Percentiles rank a stretch among this genome's conserved stretches.
These are phyloP conservation scores for Colletotrichum australisinense DNA, from an alignment of 2,329 filamentous ascomycete species.

Conservation along the genomic window DNA sequence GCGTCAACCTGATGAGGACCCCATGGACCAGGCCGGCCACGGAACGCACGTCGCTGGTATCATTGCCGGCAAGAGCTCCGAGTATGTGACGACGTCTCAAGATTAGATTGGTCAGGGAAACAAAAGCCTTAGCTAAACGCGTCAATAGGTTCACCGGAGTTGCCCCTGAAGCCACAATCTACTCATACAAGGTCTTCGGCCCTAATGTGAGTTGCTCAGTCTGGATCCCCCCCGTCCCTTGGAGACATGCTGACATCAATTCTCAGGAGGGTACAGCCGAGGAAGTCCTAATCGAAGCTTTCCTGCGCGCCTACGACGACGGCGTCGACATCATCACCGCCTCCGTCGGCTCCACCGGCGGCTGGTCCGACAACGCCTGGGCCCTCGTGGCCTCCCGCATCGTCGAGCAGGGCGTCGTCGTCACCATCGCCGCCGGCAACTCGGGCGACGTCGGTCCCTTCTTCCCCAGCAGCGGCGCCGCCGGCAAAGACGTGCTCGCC, in stretches of 20 bases:
- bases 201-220: neutral
- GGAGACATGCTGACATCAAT: neutral
- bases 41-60: constrained; percentile 48
- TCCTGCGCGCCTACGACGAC: constrained; percentile 31
- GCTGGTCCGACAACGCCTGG: constrained; percentile 54
- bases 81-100: neutral
- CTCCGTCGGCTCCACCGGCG: constrained; percentile 26
- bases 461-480: constrained; percentile 39
- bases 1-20: constrained; percentile 58
- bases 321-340: constrained; percentile 36
- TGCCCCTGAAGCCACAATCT: constrained; percentile 29
- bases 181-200: constrained; percentile 34
- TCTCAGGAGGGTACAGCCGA: constrained; percentile 19
- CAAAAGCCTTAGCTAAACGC: neutral
- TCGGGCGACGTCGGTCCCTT: constrained; percentile 39
- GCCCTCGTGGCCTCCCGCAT: constrained; percentile 53
- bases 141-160: constrained; percentile 27
- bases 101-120: no score
- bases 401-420: constrained; percentile 46
- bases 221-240: neutral
- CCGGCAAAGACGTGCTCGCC: constrained; percentile 41
- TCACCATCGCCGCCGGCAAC: constrained; percentile 36
- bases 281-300: constrained; percentile 34
- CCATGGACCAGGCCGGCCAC: constrained; percentile 52
- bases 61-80: constrained; percentile 12